Percentiles rank a stretch among this genome's conserved stretches.
Evolutionary conservation across 2,329 filamentous ascomycete species (phyloP).

Genomic region (Ophiosphaerella herpotricha): DNA sequence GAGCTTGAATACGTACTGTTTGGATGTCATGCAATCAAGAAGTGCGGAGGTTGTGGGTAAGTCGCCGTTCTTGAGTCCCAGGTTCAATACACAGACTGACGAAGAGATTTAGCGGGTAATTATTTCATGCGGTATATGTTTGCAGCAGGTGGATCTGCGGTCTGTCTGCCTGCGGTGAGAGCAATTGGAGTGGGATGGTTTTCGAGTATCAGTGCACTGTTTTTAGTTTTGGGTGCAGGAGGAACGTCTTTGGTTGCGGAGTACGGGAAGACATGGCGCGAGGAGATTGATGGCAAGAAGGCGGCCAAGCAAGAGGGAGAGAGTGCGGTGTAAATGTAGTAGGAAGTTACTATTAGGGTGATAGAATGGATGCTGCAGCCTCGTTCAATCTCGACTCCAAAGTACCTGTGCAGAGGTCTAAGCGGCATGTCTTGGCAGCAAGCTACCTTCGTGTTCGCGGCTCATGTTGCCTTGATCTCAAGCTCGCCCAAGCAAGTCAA

Average conservation of each 20-base stretch:
- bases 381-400: too few relatives aligned
- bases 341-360: too few relatives aligned
- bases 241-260: slow-evolving; percentile 55
- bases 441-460: slow-evolving; percentile 20
- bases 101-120: slow-evolving; percentile 63
- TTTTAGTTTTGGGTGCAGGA: slow-evolving; percentile 56
- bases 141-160: slow-evolving; percentile 70
- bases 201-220: slow-evolving; percentile 68
- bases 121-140: slow-evolving; percentile 79
- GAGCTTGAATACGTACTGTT: slow-evolving; percentile 76
- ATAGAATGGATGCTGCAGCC: too few relatives aligned
- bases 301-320: slow-evolving; percentile 44
- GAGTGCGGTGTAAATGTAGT: slow-evolving; percentile 19
- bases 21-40: slow-evolving; percentile 76
- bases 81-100: slow-evolving; percentile 7
- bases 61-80: slow-evolving; percentile 9
- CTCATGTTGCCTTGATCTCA: slow-evolving; percentile 37
- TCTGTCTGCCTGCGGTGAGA: slow-evolving; percentile 75
- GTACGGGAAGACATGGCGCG: slow-evolving; percentile 59
- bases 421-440: slow-evolving; percentile 22
- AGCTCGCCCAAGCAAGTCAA: slow-evolving; percentile 26
- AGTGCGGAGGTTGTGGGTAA: slow-evolving; percentile 70
- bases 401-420: background rate
- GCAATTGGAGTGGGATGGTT: slow-evolving; percentile 81
- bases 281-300: slow-evolving; percentile 57